Evolutionary conservation across 2,329 filamentous ascomycete species (phyloP).

Genomic region (Diplodia sapinea): DNA sequence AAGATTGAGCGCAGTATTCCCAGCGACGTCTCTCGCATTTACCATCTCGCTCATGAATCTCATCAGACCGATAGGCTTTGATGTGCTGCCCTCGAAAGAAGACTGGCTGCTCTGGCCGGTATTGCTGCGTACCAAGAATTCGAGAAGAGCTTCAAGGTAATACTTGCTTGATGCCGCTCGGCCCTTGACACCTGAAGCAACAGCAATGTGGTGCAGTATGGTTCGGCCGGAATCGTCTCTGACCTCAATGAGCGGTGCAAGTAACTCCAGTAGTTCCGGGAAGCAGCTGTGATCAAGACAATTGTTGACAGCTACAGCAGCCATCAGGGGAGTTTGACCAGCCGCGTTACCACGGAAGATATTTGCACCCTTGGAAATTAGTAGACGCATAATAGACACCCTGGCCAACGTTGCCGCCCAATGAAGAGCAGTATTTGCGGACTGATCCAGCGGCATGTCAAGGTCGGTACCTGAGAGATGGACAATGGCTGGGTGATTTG

Average conservation of each 20-base stretch:
- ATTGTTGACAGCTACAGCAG: constrained; percentile 90
- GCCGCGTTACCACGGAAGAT: constrained; percentile 86
- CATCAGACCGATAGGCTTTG: constrained; percentile 80
- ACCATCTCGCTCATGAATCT: constrained; percentile 98
- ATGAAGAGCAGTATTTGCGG: constrained; percentile 87
- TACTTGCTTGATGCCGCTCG: constrained; percentile 90
- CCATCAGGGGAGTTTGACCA: constrained; percentile 91
- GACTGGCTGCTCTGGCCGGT: constrained; percentile 42
- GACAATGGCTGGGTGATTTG: constrained; percentile 76
- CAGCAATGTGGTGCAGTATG: constrained; percentile 92
- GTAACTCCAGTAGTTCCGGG: constrained; percentile 83
- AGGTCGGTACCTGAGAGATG: constrained; percentile 79
- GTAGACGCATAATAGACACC: constrained; percentile 77
- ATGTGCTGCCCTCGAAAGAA: constrained; percentile 61
- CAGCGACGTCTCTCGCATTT: constrained; percentile 90
- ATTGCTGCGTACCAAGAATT: constrained; percentile 86
- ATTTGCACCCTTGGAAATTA: constrained; percentile 84
- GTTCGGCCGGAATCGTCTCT: constrained; percentile 88
- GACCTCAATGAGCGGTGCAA: constrained; percentile 88
- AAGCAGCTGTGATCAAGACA: constrained; percentile 91
- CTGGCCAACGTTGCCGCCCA: constrained; percentile 95
- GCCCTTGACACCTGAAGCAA: constrained; percentile 94
- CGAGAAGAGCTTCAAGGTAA: constrained; percentile 90
- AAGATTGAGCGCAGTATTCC: constrained; percentile 93
- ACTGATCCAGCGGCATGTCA: constrained; percentile 89